Base-by-base conservation (phyloP, 106 monocot genomes). In the Hemerocallis citrina region DNA sequence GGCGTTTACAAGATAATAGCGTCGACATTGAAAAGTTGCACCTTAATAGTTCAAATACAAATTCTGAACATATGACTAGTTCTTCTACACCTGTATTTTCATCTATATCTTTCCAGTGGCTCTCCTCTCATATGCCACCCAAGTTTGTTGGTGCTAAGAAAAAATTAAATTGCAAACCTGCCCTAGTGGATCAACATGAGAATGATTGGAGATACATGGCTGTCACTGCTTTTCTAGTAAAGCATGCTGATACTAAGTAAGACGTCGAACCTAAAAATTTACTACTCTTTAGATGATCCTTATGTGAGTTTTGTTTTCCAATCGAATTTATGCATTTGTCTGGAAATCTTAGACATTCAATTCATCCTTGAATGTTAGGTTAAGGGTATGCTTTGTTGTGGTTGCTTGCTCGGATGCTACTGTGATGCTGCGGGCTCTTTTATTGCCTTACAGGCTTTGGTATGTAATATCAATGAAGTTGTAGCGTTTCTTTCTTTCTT, bases 181-280 rank as follows among this genome's bases (percentile, higher is more conserved):
- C 12, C 17, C 24, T 63, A 14, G 11, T 63, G 40, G 70, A 74
- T 84, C 71, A 73, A 52, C 58, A 64, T 60, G 91, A 86, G 60
- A 90, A 96, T 85, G 96, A 91, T 46, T 96, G 96, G 96, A 76
- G 96, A 77, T 96, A 96, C 61, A 68, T 96, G 64, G 83, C 91
- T 55, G 96, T 96, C 57, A 87, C 96, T 63, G 86, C 76, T 48
- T 96, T 96, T 84, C 71, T 87, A 66, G 62, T 96, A 46, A 81
- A 78, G 62, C 72, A 69, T 64, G 49, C 52, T 50, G 66, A 72
- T 64, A 66, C 45, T 66, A 79, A 75, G 89, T 85, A 45, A 72
- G 28, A 20, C 32, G 7, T 44, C 16, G 16, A n/a, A 21, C 12
- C 25, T 36, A 57, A 54, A 39, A 24, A 40, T 16, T 5, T 24